Base-by-base conservation (phyloP, 2,329 filamentous ascomycete species). In the Hymenoscyphus scutula region DNA sequence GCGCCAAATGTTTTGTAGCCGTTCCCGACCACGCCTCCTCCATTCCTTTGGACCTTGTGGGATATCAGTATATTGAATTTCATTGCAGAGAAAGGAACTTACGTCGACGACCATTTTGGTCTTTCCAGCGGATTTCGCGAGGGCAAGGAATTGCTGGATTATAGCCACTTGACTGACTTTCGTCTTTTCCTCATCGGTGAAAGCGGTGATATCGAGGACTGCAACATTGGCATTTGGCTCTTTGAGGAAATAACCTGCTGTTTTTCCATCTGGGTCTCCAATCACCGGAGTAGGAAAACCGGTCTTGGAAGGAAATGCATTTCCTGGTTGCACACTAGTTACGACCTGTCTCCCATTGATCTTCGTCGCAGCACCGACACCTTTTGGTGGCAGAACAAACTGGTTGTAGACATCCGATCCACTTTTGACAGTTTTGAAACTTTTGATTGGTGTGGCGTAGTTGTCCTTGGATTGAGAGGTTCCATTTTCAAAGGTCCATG, bases 81-180 rank as follows among this genome's bases (percentile, higher is more conserved):
- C 23, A 10, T 45, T 19, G 17, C 10, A 17, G 41, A 45, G n/a
- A 5, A 5, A 5, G 10, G 41, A 45, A 23, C 41, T 45, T 45
- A 45, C 41, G 4, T 87, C 85, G 32, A 89, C 76, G 13, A 89
- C 81, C 0, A 88, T 79, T 72, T 84, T 85, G 54, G 79, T 85
- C 74, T 86, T 87, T 62, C 81, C 81, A 1, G 77, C 79, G 11
- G 77, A 76, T 37, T 54, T 45, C n/a, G 41, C 41, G n/a, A 19
- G n/a, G 8, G n/a, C 19, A 11, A 45, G n/a, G 10, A 45, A 45
- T 45, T 45, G 17, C 41, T 23, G 41, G n/a, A 45, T 45, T n/a
- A 45, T 45, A n/a, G 41, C 19, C 3, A 45, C n/a, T 23, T 45
- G 41, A 19, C 19, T 45, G n/a, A 19, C 19, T 11, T 73, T 75